Evolutionary conservation across 2,329 filamentous ascomycete genomes (phyloP).

Genomic region (Colletotrichum higginsianum): DNA sequence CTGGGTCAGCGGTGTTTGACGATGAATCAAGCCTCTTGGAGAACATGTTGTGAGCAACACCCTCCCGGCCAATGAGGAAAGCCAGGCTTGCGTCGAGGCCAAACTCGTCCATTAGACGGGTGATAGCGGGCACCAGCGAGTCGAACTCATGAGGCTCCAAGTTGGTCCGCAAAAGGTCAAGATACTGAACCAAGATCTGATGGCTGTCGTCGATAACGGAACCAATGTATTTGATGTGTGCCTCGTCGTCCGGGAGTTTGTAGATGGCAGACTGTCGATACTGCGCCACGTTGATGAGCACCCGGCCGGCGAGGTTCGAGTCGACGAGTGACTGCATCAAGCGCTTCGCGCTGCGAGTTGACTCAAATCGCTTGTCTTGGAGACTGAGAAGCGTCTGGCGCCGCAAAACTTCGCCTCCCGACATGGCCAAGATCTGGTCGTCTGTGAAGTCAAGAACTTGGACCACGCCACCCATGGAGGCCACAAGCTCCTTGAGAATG

Average conservation of each 20-base stretch:
- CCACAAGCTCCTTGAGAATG: constrained; percentile 90
- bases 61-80: constrained; percentile 85
- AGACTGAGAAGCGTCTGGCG: constrained; percentile 85
- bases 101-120: constrained; percentile 81
- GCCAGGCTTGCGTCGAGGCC: constrained; percentile 85
- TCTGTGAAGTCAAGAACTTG: constrained; percentile 91
- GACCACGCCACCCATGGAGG: constrained; percentile 93
- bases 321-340: constrained; percentile 85
- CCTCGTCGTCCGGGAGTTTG: constrained; percentile 77
- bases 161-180: constrained; percentile 89
- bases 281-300: constrained; percentile 92
- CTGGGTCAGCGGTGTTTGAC: constrained; percentile 59
- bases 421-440: constrained; percentile 87
- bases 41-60: constrained; percentile 77
- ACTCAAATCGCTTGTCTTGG: constrained; percentile 85
- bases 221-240: constrained; percentile 90
- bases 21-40: constrained; percentile 47
- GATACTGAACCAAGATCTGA: constrained; percentile 86
- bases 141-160: constrained; percentile 84
- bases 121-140: constrained; percentile 80
- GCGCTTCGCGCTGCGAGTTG: constrained; percentile 80
- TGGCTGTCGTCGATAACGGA: constrained; percentile 93
- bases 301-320: constrained; percentile 82
- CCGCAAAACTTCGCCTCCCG: constrained; percentile 84
- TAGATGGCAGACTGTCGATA: constrained; percentile 91